Evolutionary conservation across 768 basidiomycete genomes (phyloP).

Genomic region (Pleurotus tuoliensis): DNA sequence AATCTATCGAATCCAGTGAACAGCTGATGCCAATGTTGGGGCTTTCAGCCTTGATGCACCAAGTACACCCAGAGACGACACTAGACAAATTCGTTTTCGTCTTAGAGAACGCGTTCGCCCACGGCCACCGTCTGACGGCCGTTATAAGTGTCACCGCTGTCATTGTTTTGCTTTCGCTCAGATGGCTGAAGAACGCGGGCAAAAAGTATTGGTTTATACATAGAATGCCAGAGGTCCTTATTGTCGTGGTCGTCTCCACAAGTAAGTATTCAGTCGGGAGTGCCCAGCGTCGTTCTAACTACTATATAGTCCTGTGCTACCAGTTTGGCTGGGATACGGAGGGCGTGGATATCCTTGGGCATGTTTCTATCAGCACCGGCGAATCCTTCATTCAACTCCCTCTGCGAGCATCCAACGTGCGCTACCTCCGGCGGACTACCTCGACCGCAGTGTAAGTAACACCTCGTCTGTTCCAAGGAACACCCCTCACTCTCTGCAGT

Average conservation of each 20-base stretch:
- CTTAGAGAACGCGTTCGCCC: slow-evolving; percentile 47
- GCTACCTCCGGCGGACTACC: slow-evolving; percentile 74
- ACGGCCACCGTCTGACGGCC: slow-evolving; percentile 65
- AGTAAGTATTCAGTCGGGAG: slow-evolving; percentile 38
- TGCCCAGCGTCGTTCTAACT: not conserved
- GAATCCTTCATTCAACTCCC: slow-evolving; percentile 72
- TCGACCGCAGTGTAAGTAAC: slow-evolving; percentile 71
- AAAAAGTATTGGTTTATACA: slow-evolving; percentile 67
- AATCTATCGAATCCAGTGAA: slow-evolving; percentile 41
- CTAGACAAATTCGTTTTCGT: slow-evolving; percentile 79
- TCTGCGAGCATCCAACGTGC: slow-evolving; percentile 50
- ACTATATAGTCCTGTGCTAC: slow-evolving; percentile 56
- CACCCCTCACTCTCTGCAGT: slow-evolving; percentile 29
- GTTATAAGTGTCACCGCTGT: slow-evolving; percentile 73
- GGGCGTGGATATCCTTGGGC: slow-evolving; percentile 83
- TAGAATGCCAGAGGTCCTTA: slow-evolving; percentile 84
- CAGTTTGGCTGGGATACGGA: slow-evolving; percentile 68
- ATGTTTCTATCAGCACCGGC: slow-evolving; percentile 62
- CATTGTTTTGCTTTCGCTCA: slow-evolving; percentile 55
- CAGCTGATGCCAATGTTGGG: slow-evolving; percentile 92
- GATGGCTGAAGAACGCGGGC: slow-evolving; percentile 55
- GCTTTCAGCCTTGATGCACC: slow-evolving; percentile 50
- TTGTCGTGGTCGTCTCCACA: slow-evolving; percentile 82
- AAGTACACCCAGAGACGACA: slow-evolving; percentile 60
- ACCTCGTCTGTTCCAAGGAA: not conserved